Evolutionary conservation across 495 filamentous ascomycete species (phyloP), one percentile per base, ranked within the genome.

Genomic region (Terfezia boudieri): DNA sequence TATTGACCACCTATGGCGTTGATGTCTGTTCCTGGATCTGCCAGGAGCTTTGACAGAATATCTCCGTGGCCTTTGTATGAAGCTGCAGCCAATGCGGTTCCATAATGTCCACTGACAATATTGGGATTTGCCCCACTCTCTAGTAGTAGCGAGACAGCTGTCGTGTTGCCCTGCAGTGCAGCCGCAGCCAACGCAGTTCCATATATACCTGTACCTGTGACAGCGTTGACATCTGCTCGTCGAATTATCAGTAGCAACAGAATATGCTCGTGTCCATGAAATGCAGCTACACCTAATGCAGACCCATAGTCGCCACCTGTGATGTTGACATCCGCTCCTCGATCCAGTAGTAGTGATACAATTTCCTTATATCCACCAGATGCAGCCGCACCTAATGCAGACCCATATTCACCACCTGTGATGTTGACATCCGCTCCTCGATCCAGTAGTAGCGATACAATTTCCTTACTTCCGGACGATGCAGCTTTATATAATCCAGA

Each of bases 91-190:
- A 32, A 32, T 32, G 26, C 26, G 7, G 26, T 32, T 32, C 26
- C 26, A 32, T 32, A 32, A 2, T 1, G 7, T 32, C 26, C 26
- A 32, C 26, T 32, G 26, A 32, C 26, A 7, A 4, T 32, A 48
- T 67, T 62, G 37, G 60, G 38, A 37, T 65, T 50, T 50, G 59
- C 56, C 37, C 57, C 60, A 61, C 56, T 20, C 59, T 56, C 36
- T n/a, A 64, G 51, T 16, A 66, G 51, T 12, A 63, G 14, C 17
- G 46, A 3, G 11, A 61, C 52, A 1, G 52, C 37, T 9, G 26
- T n/a, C 26, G 23, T 38, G 9, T 56, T n/a, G 7, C 17, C 49
- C 2, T 51, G 10, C 7, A 12, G 46, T 23, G 55, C 38, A 49
- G 61, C 60, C 32, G 54, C 57, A 57, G 63, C 61, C 5, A 63